These are phyloP conservation scores for Groenewaldozyma auringiensis DNA, from an alignment of 1,139 yeast species.

Conservation along the genomic window DNA sequence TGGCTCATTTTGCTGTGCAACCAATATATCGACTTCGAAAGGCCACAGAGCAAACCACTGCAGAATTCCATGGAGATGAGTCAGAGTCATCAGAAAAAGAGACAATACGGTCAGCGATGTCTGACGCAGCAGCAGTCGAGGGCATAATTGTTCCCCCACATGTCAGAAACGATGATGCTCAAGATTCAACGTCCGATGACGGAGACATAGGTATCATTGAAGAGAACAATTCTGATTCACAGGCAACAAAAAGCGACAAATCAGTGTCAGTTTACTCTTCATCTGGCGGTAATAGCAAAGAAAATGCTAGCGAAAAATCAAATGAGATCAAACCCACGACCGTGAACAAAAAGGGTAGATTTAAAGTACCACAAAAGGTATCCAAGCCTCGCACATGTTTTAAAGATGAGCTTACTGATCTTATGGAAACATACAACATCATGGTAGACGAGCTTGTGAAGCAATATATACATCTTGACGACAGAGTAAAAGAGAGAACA, in stretches of 20 bases:
- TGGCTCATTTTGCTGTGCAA: constrained; percentile 77
- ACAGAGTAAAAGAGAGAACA: constrained; percentile 81
- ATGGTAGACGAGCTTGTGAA: constrained; percentile 84
- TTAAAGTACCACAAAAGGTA: constrained; percentile 37
- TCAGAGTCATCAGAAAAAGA: constrained; percentile 1
- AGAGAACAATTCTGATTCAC: background rate
- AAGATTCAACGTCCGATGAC: background rate
- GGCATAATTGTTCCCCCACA: background rate
- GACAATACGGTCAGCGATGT: background rate
- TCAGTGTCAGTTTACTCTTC: too few relatives aligned
- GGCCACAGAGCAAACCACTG: constrained; percentile 63
- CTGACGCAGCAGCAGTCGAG: background rate
- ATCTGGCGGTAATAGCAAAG: background rate
- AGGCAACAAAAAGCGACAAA: too few relatives aligned
- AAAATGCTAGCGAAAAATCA: background rate
- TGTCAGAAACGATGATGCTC: background rate
- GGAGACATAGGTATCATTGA: constrained; percentile 1
- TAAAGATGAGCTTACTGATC: constrained; percentile 78
- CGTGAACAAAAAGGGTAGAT: background rate
- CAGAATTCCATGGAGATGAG: constrained; percentile 17
- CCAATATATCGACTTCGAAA: constrained; percentile 76
- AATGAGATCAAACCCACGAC: background rate
- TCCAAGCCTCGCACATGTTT: constrained; percentile 52
- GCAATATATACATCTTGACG: constrained; percentile 80
- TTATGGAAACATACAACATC: constrained; percentile 80